Evolutionary conservation across 2,329 filamentous ascomycete species (phyloP).

Genomic region (Trematosphaeria pertusa): DNA sequence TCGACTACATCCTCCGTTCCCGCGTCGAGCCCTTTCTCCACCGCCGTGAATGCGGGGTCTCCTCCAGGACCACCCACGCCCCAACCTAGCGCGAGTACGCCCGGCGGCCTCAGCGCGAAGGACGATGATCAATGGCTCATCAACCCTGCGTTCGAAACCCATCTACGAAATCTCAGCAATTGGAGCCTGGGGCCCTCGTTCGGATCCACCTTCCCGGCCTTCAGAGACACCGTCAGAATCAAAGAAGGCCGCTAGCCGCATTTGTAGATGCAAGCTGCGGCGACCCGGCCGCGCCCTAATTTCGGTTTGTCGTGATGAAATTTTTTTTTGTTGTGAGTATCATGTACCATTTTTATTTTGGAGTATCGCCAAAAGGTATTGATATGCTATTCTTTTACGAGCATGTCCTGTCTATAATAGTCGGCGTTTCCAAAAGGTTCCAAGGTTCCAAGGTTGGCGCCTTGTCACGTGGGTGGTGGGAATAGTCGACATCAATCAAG

Average conservation of each 20-base stretch:
- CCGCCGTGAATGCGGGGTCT: slow-evolving; percentile 37
- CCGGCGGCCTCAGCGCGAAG: slow-evolving; percentile 13
- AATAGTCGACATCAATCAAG: no score
- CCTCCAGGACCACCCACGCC: slow-evolving; percentile 34
- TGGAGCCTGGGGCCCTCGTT: slow-evolving; percentile 81
- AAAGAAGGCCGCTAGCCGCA: slow-evolving; percentile 30
- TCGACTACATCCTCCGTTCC: slow-evolving; percentile 32
- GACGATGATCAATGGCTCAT: slow-evolving; percentile 72
- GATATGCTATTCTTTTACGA: neutral
- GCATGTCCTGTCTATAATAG: no score
- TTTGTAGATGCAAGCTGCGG: slow-evolving; percentile 12
- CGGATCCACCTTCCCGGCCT: slow-evolving; percentile 66
- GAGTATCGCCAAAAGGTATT: neutral
- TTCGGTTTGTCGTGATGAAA: no score
- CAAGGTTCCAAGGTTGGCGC: no score
- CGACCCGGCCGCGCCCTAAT: no score
- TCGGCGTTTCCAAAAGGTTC: no score
- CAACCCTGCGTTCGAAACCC: slow-evolving; percentile 85
- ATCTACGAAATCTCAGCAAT: slow-evolving; percentile 76
- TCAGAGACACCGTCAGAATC: slow-evolving; percentile 49
- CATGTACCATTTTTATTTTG: neutral
- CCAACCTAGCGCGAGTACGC: slow-evolving; percentile 24
- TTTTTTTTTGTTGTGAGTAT: no score
- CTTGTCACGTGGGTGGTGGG: no score
- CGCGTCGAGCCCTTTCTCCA: slow-evolving; percentile 37